These are phyloP conservation scores for Candida ortonii DNA, from an alignment of 805 yeast genomes.

Conservation along the genomic window DNA sequence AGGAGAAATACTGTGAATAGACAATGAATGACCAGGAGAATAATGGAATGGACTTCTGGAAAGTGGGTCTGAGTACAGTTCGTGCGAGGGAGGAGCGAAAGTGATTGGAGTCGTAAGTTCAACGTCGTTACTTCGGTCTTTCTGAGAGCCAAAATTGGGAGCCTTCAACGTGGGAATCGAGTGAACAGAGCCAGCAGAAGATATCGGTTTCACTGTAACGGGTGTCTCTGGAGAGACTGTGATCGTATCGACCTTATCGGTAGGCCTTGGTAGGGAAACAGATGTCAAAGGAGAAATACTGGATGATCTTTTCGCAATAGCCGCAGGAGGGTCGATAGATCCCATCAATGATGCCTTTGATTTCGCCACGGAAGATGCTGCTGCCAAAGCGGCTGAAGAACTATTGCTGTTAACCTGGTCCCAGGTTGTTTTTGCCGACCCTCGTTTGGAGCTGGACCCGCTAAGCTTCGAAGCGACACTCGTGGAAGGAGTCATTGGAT, in stretches of 20 bases:
- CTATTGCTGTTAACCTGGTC: constrained; percentile 28
- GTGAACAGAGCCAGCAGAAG: constrained; percentile 1
- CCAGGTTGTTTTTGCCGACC: constrained; percentile 24
- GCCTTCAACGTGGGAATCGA: constrained; percentile 13
- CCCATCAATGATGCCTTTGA: constrained; percentile 29
- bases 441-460: not conserved
- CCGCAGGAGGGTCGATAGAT: constrained; percentile 11
- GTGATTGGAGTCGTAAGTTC: not conserved
- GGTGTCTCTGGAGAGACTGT: constrained; percentile 1
- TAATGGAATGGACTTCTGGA: constrained; percentile 10
- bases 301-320: not conserved
- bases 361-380: constrained; percentile 36
- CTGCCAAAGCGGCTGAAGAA: constrained; percentile 34
- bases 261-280: constrained; percentile 1
- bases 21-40: constrained; percentile 11
- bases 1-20: constrained; percentile 9
- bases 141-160: constrained; percentile 8
- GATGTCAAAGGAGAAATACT: constrained; percentile 1
- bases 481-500: too few species aligned
- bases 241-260: not conserved
- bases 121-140: constrained; percentile 1
- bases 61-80: constrained; percentile 10
- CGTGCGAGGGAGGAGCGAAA: constrained; percentile 8
- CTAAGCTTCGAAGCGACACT: not conserved
- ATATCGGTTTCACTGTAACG: constrained; percentile 1